These are phyloP conservation scores for Termitomyces bulborhizus DNA, from an alignment of 768 basidiomycete species.

Conservation along the genomic window DNA sequence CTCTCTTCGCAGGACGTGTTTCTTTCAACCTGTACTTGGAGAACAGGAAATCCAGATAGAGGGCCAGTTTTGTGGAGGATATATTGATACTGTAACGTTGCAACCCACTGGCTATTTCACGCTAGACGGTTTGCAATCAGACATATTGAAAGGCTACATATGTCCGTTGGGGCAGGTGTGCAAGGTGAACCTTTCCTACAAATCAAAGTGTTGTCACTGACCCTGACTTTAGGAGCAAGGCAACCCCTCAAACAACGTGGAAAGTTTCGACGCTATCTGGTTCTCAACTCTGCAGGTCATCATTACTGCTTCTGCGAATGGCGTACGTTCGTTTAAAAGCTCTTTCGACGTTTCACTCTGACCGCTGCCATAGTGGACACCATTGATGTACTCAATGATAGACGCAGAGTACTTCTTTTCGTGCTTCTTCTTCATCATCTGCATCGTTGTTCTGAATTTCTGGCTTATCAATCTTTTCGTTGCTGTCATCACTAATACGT, in stretches of 20 bases:
- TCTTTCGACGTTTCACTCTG: neutral
- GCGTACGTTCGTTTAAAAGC: conserved; percentile 37
- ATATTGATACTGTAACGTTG: conserved; percentile 57
- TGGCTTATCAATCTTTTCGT: conserved; percentile 93
- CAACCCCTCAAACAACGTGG: conserved; percentile 61
- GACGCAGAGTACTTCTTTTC: conserved; percentile 89
- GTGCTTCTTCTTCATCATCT: conserved; percentile 80
- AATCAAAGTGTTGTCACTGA: neutral
- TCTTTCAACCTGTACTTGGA: conserved; percentile 48
- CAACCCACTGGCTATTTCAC: conserved; percentile 31
- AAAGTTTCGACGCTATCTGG: conserved; percentile 89
- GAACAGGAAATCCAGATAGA: conserved; percentile 40
- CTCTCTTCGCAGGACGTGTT: conserved; percentile 64
- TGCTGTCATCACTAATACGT: conserved; percentile 93
- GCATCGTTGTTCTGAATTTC: conserved; percentile 84
- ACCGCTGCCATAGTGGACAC: conserved; percentile 50
- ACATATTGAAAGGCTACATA: conserved; percentile 70
- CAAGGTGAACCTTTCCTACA: conserved; percentile 34
- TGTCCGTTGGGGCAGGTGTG: conserved; percentile 87
- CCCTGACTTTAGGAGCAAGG: conserved; percentile 39
- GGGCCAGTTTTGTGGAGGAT: conserved; percentile 73
- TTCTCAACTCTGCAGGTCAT: conserved; percentile 77
- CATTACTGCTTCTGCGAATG: conserved; percentile 75
- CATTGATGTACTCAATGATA: conserved; percentile 83
- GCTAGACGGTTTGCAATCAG: conserved; percentile 20